A percentile compares a stretch with the other conserved stretches of the same genome.
Conservation (phyloP, 805 yeast species). For the Schwanniomyces sp. region DNA sequence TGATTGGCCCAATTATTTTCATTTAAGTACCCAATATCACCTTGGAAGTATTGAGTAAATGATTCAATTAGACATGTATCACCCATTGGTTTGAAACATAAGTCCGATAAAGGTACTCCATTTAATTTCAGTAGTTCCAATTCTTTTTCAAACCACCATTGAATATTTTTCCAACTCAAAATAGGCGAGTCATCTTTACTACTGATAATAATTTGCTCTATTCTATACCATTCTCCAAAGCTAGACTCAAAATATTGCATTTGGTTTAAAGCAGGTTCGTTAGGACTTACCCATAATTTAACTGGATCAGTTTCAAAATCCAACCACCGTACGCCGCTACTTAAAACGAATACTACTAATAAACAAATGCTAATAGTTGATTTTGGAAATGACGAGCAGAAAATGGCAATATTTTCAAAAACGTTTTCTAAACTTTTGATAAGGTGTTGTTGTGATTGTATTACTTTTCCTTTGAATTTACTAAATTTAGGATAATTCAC, state of each 20-base stretch:
- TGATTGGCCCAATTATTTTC: conserved; percentile 56
- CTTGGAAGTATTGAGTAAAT: conserved; percentile 82
- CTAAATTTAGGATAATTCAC: conserved; percentile 2
- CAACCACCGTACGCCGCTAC: conserved; percentile 52
- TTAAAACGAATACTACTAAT: conserved; percentile 41
- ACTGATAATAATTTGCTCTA: conserved; percentile 75
- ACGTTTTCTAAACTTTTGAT: conserved; percentile 16
- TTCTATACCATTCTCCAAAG: conserved; percentile 90
- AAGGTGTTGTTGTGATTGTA: neutral
- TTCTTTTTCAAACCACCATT: conserved; percentile 93
- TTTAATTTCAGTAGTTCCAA: conserved; percentile 36
- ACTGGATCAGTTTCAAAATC: conserved; percentile 78
- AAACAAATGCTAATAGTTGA: conserved; percentile 21
- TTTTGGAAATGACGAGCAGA: conserved; percentile 63
- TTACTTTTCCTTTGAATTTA: neutral
- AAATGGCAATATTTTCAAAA: conserved; percentile 52
- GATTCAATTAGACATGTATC: conserved; percentile 84
- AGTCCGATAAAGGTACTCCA: conserved; percentile 49
- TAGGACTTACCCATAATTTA: conserved; percentile 85
- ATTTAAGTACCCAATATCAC: conserved; percentile 50
- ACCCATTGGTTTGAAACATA: conserved; percentile 83
- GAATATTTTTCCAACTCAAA: conserved; percentile 59
- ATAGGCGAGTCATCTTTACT: conserved; percentile 60
- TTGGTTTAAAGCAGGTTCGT: conserved; percentile 67
- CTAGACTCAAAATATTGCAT: conserved; percentile 69